Conservation (phyloP, 2,329 filamentous ascomycete genomes). For the Pezizomycotina sp. region DNA sequence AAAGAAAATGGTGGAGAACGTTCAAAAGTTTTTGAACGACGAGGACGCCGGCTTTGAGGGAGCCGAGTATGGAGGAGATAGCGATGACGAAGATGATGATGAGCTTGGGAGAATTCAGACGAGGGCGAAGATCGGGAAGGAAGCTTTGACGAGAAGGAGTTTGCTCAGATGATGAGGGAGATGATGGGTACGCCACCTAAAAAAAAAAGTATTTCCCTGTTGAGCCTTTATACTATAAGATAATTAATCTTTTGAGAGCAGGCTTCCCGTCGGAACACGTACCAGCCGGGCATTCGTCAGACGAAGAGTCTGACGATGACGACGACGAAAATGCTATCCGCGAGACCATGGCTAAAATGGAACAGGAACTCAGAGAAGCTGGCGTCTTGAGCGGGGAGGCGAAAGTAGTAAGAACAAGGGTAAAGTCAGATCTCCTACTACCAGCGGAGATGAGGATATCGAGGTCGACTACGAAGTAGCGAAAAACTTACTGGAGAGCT, state of each 20-base stretch:
- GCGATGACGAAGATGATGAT: constrained; percentile 35
- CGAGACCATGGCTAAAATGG: constrained; percentile 51
- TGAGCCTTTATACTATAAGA: constrained; percentile 4
- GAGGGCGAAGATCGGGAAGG: constrained; percentile 39
- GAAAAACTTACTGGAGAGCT: constrained; percentile 78
- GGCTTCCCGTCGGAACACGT: constrained; percentile 17
- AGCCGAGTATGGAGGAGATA: constrained; percentile 48
- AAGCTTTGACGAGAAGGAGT: constrained; percentile 70
- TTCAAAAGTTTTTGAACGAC: constrained; percentile 68
- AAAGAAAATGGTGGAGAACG: constrained; percentile 81
- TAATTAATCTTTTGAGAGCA: constrained; percentile 1
- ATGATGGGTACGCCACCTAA: constrained; percentile 57
- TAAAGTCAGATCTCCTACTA: constrained; percentile 1
- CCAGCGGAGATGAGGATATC: constrained; percentile 31
- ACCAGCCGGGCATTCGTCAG: constrained; percentile 13
- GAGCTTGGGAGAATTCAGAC: constrained; percentile 38
- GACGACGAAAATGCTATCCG: constrained; percentile 46
- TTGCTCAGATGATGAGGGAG: constrained; percentile 73
- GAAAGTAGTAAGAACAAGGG: constrained; percentile 36
- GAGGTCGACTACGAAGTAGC: constrained; percentile 74
- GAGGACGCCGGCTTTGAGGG: constrained; percentile 67
- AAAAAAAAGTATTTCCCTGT: constrained; percentile 9
- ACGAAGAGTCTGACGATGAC: constrained; percentile 28
- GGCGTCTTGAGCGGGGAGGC: constrained; percentile 42
- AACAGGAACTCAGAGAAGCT: constrained; percentile 52